A percentile compares a stretch with the other conserved stretches of the same genome.
Evolutionary conservation across 2,329 filamentous ascomycete genomes (phyloP).

Genomic region (Cytospora piceicola): DNA sequence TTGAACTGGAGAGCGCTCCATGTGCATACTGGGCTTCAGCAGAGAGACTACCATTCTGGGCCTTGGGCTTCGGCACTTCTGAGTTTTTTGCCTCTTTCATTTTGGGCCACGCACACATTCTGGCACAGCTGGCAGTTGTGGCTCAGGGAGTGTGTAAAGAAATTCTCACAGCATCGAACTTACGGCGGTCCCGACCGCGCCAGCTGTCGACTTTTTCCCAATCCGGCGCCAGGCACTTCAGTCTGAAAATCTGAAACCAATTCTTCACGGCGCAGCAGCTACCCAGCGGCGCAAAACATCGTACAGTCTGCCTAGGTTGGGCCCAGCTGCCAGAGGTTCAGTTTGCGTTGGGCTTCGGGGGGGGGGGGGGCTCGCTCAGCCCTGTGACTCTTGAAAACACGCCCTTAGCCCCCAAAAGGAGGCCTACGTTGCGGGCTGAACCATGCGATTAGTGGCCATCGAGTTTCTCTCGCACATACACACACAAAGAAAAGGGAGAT

Average conservation of each 20-base stretch:
- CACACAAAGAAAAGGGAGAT: neutral
- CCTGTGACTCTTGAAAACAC: conserved; percentile 8
- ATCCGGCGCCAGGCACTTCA: neutral
- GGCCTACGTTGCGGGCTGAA: neutral
- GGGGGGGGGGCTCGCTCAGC: neutral
- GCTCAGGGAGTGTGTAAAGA: too few species aligned
- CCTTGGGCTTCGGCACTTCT: too few species aligned
- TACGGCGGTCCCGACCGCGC: neutral
- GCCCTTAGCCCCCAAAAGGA: neutral
- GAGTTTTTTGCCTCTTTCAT: too few species aligned
- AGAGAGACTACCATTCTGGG: too few species aligned
- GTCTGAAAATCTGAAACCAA: neutral
- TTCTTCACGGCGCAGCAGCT: conserved; percentile 17
- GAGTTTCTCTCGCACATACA: neutral
- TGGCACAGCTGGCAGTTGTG: too few species aligned
- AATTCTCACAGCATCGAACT: neutral
- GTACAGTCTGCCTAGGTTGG: conserved; percentile 7
- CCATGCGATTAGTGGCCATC: neutral
- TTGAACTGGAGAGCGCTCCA: neutral
- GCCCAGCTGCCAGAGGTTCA: neutral
- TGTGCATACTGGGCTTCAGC: neutral
- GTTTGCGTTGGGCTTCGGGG: neutral
- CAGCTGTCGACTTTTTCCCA: neutral
- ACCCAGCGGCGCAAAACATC: neutral
- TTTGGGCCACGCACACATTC: too few species aligned